Evolutionary conservation across 2,329 filamentous ascomycete species (phyloP), one percentile per base, ranked within the genome.

Genomic region (Balansia obtecta): DNA sequence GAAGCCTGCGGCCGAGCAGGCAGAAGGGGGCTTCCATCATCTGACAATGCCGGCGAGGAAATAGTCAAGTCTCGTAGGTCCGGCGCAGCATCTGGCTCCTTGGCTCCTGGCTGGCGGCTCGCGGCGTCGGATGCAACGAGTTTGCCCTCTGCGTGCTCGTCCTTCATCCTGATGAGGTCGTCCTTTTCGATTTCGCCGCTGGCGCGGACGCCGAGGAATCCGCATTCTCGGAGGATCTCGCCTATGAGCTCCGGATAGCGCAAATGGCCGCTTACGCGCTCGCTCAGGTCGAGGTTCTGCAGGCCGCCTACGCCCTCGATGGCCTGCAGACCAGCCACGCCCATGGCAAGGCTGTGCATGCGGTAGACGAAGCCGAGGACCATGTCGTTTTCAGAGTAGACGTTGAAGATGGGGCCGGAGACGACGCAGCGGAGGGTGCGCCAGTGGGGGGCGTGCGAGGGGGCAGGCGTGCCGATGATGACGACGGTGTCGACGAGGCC

Each of bases 321-420:
- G 33, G 80, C 74, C 62, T 95, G 86, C 1, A 97, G 70, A 0
- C 90, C 91, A 0, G 89, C 89, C 41, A 95, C 80, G 3, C 90
- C 90, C 40, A 86, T 76, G 55, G 93, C 85, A 30, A 95, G 77
- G 52, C 83, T 89, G 40, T 86, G 88, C 2, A 88, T 84, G 43
- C 90, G 82, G 64, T 96, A 95, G 16, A 95, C 71, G 62, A 95
- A 91, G 1, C 82, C 89, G 1, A 96, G 79, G 33, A 96, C 82
- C 60, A 88, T 86, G 65, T 96, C 90, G 53, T 93, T 90, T 48
- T 84, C 81, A 1, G 87, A 91, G 67, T 85, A 95, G 9, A 91
- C 88, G 58, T 96, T 96, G 58, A 95, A 85, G 8, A 95, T 75
- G 51, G 85, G 79, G 2, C 90, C 89, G 1, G 83, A 80, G 0